phyloP scores from a whole-genome alignment of 1,139 yeast genomes.

The Pichia terricola region DNA sequence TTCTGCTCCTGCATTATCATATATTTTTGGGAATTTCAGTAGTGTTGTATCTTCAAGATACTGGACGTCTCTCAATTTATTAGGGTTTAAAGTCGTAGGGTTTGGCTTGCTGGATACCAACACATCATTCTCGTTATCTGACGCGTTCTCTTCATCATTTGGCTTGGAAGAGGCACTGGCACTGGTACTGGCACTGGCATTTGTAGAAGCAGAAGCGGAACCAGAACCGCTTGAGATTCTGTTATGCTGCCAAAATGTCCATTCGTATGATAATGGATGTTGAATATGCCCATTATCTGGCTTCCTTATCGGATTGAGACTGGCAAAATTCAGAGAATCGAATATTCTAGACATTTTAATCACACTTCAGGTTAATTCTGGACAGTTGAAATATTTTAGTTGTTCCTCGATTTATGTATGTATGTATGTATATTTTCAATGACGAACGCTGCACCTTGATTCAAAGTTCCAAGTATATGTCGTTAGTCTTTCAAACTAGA shows the following conservation, averaged over 20 bases:
- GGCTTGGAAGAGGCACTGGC: not conserved
- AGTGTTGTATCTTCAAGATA: slow-evolving; percentile 16
- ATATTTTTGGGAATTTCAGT: slow-evolving; percentile 17
- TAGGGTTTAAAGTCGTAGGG: not conserved
- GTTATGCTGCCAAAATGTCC: slow-evolving; percentile 21
- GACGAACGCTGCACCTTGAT: no score
- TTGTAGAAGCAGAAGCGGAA: not conserved
- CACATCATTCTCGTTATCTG: slow-evolving; percentile 2
- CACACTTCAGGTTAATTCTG: no score
- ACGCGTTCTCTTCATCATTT: slow-evolving; percentile 2
- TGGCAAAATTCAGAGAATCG: no score
- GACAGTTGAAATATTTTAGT: no score
- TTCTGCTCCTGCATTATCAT: slow-evolving; percentile 7
- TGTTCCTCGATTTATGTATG: no score
- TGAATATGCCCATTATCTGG: no score
- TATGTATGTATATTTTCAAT: no score
- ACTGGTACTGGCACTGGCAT: not conserved
- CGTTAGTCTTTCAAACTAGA: no score
- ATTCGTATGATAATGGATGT: slow-evolving; percentile 14
- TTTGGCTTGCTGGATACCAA: not conserved
- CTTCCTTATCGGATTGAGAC: no score
- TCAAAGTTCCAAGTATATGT: no score
- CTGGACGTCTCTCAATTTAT: slow-evolving; percentile 6
- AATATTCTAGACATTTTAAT: no score
- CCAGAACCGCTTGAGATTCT: not conserved